phyloP scores from a whole-genome alignment of 768 basidiomycete genomes.

The Lepiota venenata region DNA sequence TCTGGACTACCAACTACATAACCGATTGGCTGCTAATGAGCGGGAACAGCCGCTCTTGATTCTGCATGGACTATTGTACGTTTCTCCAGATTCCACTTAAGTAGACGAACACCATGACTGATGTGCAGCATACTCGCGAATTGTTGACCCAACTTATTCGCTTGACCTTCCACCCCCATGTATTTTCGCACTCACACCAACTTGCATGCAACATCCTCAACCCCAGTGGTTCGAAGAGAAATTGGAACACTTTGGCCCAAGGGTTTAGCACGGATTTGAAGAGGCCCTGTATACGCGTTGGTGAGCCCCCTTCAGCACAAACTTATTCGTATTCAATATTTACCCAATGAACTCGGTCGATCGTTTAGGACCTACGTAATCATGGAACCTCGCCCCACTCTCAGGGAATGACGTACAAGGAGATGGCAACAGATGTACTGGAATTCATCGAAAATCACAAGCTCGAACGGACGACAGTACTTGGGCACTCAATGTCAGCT shows the following conservation, averaged over 20 bases:
- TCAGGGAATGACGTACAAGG: slow-evolving; percentile 66
- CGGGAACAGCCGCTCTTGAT: slow-evolving; percentile 48
- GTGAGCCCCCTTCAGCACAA: slow-evolving; percentile 22
- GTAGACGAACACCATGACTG: slow-evolving; percentile 2
- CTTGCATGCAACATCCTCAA: background rate
- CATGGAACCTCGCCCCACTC: slow-evolving; percentile 82
- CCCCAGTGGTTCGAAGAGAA: slow-evolving; percentile 80
- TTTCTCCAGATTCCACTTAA: background rate
- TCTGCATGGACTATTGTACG: slow-evolving; percentile 64
- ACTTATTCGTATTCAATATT: background rate
- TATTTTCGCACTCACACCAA: background rate
- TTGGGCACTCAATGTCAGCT: slow-evolving; percentile 89
- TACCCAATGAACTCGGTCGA: background rate
- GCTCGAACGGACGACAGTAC: slow-evolving; percentile 62
- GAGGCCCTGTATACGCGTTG: slow-evolving; percentile 70
- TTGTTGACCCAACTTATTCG: no score
- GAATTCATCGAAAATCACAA: slow-evolving; percentile 57
- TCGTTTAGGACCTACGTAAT: slow-evolving; percentile 67
- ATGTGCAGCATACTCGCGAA: background rate
- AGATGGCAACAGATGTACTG: slow-evolving; percentile 79
- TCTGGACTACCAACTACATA: slow-evolving; percentile 2
- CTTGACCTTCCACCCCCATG: no score
- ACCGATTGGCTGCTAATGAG: background rate
- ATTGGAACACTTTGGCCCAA: slow-evolving; percentile 82
- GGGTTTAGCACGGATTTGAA: slow-evolving; percentile 57